Evolutionary conservation across 148 eudicot species (phyloP).

Genomic region (Amaranthus hypochondriacus): DNA sequence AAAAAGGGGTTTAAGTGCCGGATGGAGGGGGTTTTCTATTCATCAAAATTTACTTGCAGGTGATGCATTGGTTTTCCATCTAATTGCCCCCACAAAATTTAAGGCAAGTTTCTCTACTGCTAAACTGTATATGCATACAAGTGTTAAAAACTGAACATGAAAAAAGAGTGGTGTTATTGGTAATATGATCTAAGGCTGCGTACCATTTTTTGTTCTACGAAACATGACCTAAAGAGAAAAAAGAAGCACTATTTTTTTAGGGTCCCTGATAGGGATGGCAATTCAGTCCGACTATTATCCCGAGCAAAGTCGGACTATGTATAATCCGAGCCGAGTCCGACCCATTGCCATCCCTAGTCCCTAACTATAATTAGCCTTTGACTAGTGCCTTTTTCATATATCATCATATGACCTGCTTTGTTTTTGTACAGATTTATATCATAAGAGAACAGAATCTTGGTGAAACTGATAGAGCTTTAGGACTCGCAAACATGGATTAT

Average conservation of each 20-base stretch:
- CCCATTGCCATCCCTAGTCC: too few species aligned
- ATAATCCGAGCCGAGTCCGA: too few species aligned
- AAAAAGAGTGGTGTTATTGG: too few species aligned
- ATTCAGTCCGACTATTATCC: too few species aligned
- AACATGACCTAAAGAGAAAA: too few species aligned
- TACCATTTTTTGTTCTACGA: too few species aligned
- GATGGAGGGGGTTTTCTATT: conserved; percentile 39
- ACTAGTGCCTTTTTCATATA: neutral
- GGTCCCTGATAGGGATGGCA: too few species aligned
- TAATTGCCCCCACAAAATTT: conserved; percentile 24
- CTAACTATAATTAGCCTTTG: neutral
- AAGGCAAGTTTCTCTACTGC: conserved; percentile 17
- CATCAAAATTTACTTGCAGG: conserved; percentile 29
- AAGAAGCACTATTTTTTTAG: too few species aligned
- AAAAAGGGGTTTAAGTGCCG: conserved; percentile 34
- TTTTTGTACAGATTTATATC: conserved; percentile 49
- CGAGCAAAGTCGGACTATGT: too few species aligned
- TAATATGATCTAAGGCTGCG: too few species aligned
- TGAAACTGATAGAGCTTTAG: conserved; percentile 34
- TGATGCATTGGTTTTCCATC: conserved; percentile 32
- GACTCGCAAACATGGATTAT: conserved; percentile 16
- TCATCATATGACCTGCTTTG: neutral
- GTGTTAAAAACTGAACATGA: too few species aligned
- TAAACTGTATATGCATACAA: too few species aligned
- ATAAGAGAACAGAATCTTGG: conserved; percentile 36